Percentiles rank a stretch among this genome's conserved stretches.
These are phyloP conservation scores for Pleurotus djamor DNA, from an alignment of 768 basidiomycete genomes.

Conservation along the genomic window DNA sequence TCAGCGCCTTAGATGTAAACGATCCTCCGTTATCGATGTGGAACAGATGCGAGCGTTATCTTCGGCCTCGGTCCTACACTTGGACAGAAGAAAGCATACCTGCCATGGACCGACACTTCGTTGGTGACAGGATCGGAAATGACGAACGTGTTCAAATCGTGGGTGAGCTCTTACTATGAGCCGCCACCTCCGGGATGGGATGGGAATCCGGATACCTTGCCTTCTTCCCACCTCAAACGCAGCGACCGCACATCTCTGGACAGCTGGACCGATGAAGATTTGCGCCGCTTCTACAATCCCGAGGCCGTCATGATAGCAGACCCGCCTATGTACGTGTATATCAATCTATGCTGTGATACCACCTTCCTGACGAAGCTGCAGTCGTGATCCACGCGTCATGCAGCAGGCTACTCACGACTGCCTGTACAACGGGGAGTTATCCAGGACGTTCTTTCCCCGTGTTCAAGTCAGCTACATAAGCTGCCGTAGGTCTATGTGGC, in stretches of 20 bases:
- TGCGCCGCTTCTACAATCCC: neutral
- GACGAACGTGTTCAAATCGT: neutral
- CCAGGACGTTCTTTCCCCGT: neutral
- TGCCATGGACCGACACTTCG: slow-evolving; percentile 8
- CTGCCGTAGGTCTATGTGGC: slow-evolving; percentile 7
- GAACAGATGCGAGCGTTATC: neutral
- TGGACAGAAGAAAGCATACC: slow-evolving; percentile 7
- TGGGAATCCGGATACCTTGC: neutral
- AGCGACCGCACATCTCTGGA: neutral
- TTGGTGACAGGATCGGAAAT: neutral
- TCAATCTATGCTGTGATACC: slow-evolving; percentile 2
- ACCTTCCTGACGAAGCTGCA: neutral
- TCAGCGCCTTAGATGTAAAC: slow-evolving; percentile 6
- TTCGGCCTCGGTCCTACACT: slow-evolving; percentile 10
- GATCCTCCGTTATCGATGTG: neutral
- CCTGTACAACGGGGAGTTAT: neutral
- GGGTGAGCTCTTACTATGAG: neutral
- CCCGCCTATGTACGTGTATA: neutral
- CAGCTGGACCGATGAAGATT: slow-evolving; percentile 8
- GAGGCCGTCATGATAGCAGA: neutral
- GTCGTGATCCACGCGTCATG: neutral
- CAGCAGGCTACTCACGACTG: neutral
- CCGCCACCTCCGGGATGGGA: neutral
- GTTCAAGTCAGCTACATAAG: neutral
- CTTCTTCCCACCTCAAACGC: neutral